Evolutionary conservation across 108 stramenopile genomes (phyloP), one percentile per base, ranked within the genome.

Genomic region (Stephanodiscus minutulus): DNA sequence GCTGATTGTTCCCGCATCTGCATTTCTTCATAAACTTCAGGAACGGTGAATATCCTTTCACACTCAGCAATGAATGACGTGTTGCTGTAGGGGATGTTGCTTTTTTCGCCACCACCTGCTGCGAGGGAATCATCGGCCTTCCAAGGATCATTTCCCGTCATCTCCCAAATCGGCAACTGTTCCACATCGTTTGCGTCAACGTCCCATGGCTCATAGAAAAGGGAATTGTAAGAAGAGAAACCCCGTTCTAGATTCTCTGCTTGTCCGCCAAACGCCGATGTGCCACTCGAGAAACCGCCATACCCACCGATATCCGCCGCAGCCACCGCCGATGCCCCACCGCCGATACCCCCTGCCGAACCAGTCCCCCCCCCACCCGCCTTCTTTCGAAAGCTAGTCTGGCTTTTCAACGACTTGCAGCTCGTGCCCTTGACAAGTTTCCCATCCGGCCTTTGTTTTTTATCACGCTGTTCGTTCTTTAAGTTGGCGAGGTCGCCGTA

Each of bases 11-110:
- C 50, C n/a, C 58, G 61, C 37, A 54, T 18, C 55, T 43, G 25
- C 11, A 76, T 52, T 57, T 78, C 77, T 29, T 78, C 58, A 43
- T 62, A 71, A 25, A 78, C 70, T 41, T 78, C 77, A 25, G 77
- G 77, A 27, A 78, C 77, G n/a, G 77, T 71, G 66, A 70, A 78
- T 3, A 78, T 71, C 25, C 77, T 57, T 66, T 78, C 77, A 35
- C 77, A 78, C 28, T 64, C 70, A 29, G 61, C 48, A 36, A 78
- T 72, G 9, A 29, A 62, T 35, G 6, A 6, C 35, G 35, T 35
- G 35, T 6, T 3, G 61, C 28, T 56, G 55, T 2, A 21, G 55
- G 31, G 13, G 55, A 15, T 5, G 17, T 25, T 36, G 58, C 12
- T 36, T 12, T 41, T 21, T 10, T 28, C 47, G 47, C 64, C 64